Base-by-base conservation (phyloP, 2,329 filamentous ascomycete species). In the Myotisia sp. region DNA sequence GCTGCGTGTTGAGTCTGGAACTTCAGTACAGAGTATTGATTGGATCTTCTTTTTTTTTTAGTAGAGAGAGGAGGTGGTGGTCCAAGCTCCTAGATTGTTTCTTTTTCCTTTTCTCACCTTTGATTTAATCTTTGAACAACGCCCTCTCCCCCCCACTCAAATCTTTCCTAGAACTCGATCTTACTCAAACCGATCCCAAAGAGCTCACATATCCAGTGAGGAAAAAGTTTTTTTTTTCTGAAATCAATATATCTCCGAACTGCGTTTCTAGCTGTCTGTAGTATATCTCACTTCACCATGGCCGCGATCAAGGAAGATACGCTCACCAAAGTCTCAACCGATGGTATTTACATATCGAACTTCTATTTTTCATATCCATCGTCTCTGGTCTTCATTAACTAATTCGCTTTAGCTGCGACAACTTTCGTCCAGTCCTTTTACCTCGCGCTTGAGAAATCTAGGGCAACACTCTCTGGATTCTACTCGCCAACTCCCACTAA, bases 341-440 rank as follows among this genome's bases (percentile, higher is more conserved):
- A 62, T 21, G 59, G 59, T 62, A 46, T 32, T 39, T 39, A 23
- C 29, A 7, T n/a, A n/a, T n/a, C n/a, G n/a, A n/a, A n/a, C n/a
- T n/a, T n/a, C n/a, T n/a, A n/a, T n/a, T n/a, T n/a, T n/a, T n/a
- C n/a, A n/a, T n/a, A n/a, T n/a, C n/a, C n/a, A n/a, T n/a, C 22
- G 12, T 24, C 22, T 9, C 12, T 24, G 13, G 16, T 17, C 12
- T 20, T 27, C 22, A 12, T 28, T 6, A 26, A 12, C 28, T 38
- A 13, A 33, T 20, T 23, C 28, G 14, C 21, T 33, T 18, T 45
- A 81, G 82, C 76, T 39, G 79, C 82, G 34, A 71, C 79, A 45
- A 63, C 60, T 35, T 87, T 92, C 48, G 67, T 79, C 44, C 73
- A 77, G 41, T 65, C 70, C 42, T 92, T 79, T 63, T 92, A 92